Conservation (phyloP, 306 rosid genomes). For the Vachellia collinsii region DNA sequence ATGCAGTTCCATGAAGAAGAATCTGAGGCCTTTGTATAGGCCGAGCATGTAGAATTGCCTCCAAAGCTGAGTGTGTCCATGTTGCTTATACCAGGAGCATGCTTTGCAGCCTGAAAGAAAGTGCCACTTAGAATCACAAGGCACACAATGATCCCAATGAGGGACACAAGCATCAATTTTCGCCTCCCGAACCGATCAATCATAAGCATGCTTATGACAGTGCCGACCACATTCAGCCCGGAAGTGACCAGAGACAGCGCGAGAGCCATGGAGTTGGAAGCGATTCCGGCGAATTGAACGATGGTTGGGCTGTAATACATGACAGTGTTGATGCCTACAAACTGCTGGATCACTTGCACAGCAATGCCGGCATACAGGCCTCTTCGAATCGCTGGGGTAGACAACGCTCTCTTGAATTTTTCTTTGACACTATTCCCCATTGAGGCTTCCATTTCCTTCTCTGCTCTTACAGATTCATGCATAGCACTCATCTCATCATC, state of each 20-base stretch:
- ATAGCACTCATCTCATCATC: conserved; percentile 64
- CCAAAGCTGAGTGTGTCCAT: too few species aligned
- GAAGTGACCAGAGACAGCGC: conserved; percentile 83
- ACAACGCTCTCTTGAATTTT: conserved; percentile 53
- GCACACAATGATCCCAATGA: conserved; percentile 60
- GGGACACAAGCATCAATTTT: conserved; percentile 68
- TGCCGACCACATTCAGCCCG: conserved; percentile 69
- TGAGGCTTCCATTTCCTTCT: conserved; percentile 55
- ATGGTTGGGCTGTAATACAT: conserved; percentile 94
- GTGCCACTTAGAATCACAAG: conserved; percentile 54
- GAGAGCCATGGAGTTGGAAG: conserved; percentile 73
- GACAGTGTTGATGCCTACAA: conserved; percentile 85
- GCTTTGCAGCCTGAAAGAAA: too few species aligned
- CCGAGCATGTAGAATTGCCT: too few species aligned
- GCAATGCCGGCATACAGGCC: conserved; percentile 74
- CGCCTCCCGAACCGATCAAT: conserved; percentile 76
- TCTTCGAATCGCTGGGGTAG: conserved; percentile 60
- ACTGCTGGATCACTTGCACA: conserved; percentile 83
- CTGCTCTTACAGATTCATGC: conserved; percentile 60
- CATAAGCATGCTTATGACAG: conserved; percentile 62
- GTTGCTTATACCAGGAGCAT: too few species aligned
- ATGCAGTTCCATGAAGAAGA: too few species aligned
- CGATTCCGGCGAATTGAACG: conserved; percentile 84
- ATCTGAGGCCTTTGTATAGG: too few species aligned
- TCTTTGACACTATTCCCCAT: conserved; percentile 47